These are phyloP conservation scores for Acidomyces sp. DNA, from an alignment of 495 filamentous ascomycete species.

Conservation along the genomic window DNA sequence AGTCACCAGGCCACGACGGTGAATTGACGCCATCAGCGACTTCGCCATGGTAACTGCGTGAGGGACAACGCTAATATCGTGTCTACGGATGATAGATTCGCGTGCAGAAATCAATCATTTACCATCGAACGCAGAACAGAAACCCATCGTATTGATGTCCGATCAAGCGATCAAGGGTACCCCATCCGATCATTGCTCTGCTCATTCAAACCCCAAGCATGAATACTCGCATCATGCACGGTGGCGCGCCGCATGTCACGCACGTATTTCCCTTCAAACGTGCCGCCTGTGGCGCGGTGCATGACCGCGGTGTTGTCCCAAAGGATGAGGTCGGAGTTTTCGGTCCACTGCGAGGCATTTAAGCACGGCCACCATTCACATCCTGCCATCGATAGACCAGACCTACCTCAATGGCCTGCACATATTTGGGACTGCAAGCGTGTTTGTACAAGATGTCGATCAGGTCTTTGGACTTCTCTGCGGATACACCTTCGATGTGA, in stretches of 20 bases:
- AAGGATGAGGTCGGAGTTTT: conserved; percentile 38
- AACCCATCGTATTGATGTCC: background rate
- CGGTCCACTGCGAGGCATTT: conserved; percentile 31
- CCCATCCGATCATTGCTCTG: conserved; percentile 8
- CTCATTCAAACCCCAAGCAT: conserved; percentile 16
- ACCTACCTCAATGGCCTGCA: conserved; percentile 27
- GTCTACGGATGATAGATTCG: too few relatives aligned
- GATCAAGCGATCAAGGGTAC: conserved; percentile 1
- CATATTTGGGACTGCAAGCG: conserved; percentile 38
- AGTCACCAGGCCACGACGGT: too few relatives aligned
- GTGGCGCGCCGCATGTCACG: conserved; percentile 44
- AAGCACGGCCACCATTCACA: background rate
- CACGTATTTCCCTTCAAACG: conserved; percentile 37
- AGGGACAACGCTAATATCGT: too few relatives aligned
- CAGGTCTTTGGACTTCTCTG: conserved; percentile 29
- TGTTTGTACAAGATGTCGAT: conserved; percentile 35
- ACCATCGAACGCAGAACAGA: background rate
- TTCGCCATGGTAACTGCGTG: too few relatives aligned
- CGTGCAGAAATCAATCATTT: background rate
- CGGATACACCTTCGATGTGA: conserved; percentile 39
- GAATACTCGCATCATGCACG: conserved; percentile 13
- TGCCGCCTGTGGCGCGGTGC: conserved; percentile 40
- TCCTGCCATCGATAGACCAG: too few relatives aligned
- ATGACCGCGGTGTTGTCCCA: conserved; percentile 49
- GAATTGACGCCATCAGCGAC: too few relatives aligned